Conservation (phyloP, 2,329 filamentous ascomycete species). For the Colletotrichum plurivorum region DNA sequence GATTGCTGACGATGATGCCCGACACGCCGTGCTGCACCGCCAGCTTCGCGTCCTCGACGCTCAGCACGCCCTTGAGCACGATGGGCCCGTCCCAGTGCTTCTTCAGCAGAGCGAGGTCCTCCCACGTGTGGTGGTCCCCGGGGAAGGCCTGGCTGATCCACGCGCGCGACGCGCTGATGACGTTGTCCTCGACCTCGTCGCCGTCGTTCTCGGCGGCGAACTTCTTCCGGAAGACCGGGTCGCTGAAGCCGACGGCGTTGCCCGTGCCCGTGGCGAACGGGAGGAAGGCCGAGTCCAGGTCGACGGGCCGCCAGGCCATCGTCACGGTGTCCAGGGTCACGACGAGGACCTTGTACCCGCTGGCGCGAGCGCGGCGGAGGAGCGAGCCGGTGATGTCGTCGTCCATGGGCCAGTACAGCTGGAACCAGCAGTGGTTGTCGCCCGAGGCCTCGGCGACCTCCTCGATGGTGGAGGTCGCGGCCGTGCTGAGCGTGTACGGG, state of each 20-base stretch:
- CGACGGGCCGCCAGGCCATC: slow-evolving; percentile 77
- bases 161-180: slow-evolving; percentile 62
- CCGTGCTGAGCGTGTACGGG: slow-evolving; percentile 78
- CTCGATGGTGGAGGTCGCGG: slow-evolving; percentile 74
- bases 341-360: slow-evolving; percentile 76
- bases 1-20: slow-evolving; percentile 73
- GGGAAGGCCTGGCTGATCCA: slow-evolving; percentile 70
- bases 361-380: slow-evolving; percentile 71
- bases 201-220: slow-evolving; percentile 66
- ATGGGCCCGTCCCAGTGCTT: slow-evolving; percentile 75
- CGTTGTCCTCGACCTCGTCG: slow-evolving; percentile 61
- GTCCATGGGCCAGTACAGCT: slow-evolving; percentile 80
- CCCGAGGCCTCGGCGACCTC: slow-evolving; percentile 73
- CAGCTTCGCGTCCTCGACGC: slow-evolving; percentile 51
- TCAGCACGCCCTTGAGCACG: slow-evolving; percentile 52
- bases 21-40: slow-evolving; percentile 68
- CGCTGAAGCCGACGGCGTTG: slow-evolving; percentile 73
- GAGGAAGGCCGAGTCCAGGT: slow-evolving; percentile 74
- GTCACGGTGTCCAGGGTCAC: slow-evolving; percentile 82
- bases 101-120: slow-evolving; percentile 70
- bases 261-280: slow-evolving; percentile 73
- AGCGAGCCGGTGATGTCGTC: slow-evolving; percentile 77
- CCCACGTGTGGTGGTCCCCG: slow-evolving; percentile 70
- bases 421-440: slow-evolving; percentile 75
- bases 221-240: slow-evolving; percentile 74